phyloP scores from a whole-genome alignment of 768 basidiomycete genomes.

The Mycena alexandri region DNA sequence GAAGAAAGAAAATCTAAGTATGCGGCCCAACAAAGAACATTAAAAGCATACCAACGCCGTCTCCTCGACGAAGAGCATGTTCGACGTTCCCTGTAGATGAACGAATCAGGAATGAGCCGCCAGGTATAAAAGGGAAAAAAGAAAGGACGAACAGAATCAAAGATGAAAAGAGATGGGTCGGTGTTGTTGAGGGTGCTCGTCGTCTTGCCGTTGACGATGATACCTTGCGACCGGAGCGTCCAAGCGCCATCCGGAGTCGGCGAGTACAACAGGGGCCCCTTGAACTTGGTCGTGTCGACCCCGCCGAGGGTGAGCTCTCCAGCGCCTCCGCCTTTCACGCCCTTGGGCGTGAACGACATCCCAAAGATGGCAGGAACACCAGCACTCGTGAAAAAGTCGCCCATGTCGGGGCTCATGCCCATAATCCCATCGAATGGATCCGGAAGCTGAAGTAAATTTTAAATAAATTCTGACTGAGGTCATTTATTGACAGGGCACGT shows the following conservation, averaged over 20 bases:
- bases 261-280: constrained; percentile 9
- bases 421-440: constrained; percentile 32
- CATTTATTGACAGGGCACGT: too few species aligned
- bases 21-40: too few species aligned
- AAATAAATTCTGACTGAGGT: too few species aligned
- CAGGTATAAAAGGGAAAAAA: too few species aligned
- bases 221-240: constrained; percentile 21
- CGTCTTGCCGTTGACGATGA: constrained; percentile 67
- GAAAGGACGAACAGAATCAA: constrained; percentile 59
- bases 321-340: constrained; percentile 31
- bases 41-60: too few species aligned
- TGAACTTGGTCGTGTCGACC: constrained; percentile 49
- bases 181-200: constrained; percentile 56
- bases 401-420: constrained; percentile 44
- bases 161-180: constrained; percentile 64
- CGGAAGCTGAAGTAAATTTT: neutral
- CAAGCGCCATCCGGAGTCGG: constrained; percentile 1
- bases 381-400: constrained; percentile 42
- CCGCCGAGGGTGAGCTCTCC: constrained; percentile 52
- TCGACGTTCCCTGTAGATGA: constrained; percentile 33
- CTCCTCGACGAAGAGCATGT: constrained; percentile 46
- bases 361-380: constrained; percentile 45
- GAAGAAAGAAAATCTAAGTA: too few species aligned
- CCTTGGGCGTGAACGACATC: constrained; percentile 44
- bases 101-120: neutral